Conservation (phyloP, 1,139 yeast species). For the Williopsis jadinii region DNA sequence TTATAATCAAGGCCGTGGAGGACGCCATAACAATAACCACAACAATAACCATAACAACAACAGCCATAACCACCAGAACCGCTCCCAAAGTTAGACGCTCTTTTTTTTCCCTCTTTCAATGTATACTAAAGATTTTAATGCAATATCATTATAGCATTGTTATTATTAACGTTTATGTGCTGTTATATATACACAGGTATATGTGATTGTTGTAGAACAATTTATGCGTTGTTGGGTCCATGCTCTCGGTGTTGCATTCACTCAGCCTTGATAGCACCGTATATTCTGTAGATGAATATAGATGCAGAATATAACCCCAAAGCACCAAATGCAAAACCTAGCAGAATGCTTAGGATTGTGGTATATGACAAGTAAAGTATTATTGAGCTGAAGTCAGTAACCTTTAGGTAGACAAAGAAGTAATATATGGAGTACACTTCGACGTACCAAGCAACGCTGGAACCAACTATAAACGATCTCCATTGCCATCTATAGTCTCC, state of each 20-base stretch:
- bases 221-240: too few relatives aligned
- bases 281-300: conserved; percentile 50
- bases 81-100: background rate
- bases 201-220: too few relatives aligned
- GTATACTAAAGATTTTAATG: background rate
- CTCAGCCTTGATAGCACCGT: conserved; percentile 53
- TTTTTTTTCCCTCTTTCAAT: background rate
- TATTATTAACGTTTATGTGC: too few relatives aligned
- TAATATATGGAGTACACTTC: conserved; percentile 65
- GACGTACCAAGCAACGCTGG: conserved; percentile 66
- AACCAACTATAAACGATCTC: conserved; percentile 69
- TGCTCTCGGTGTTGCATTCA: conserved; percentile 17
- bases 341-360: conserved; percentile 51
- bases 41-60: conserved; percentile 1
- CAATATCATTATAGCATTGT: too few relatives aligned
- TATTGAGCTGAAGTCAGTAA: conserved; percentile 63
- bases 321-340: conserved; percentile 72
- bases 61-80: conserved; percentile 4
- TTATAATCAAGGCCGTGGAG: background rate
- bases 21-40: conserved; percentile 1
- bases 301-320: conserved; percentile 64
- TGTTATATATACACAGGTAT: too few relatives aligned
- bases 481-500: conserved; percentile 79
- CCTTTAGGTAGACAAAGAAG: conserved; percentile 45
- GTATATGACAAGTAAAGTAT: conserved; percentile 69